Conservation (phyloP, 192 early-diverging fungal genomes). For the Paraglomus occultum region DNA sequence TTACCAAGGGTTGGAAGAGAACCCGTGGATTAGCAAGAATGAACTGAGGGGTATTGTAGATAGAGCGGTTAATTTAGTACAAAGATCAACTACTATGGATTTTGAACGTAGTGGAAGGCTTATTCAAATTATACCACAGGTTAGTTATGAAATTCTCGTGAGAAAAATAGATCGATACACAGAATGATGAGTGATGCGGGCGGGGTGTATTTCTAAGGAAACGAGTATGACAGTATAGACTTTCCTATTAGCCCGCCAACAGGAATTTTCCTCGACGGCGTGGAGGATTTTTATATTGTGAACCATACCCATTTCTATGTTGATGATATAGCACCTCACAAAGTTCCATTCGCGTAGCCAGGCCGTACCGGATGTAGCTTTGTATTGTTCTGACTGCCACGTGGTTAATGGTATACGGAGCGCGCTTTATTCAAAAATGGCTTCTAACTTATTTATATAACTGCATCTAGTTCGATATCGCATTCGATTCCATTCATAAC, state of each 20-base stretch:
- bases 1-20: neutral
- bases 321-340: slow-evolving; percentile 8
- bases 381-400: slow-evolving; percentile 1
- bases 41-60: neutral
- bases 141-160: too few species aligned
- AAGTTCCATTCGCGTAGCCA: slow-evolving; percentile 7
- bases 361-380: slow-evolving; percentile 2
- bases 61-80: slow-evolving; percentile 6
- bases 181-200: too few species aligned
- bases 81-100: neutral
- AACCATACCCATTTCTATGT: neutral
- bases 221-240: neutral
- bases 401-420: neutral
- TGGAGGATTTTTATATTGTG: slow-evolving; percentile 7
- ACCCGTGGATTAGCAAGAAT: neutral
- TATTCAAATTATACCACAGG: neutral
- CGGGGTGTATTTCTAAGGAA: slow-evolving; percentile 5
- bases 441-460: slow-evolving; percentile 21
- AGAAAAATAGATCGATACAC: too few species aligned
- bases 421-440: neutral
- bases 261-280: neutral
- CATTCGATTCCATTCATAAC: slow-evolving; percentile 8
- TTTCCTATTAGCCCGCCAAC: slow-evolving; percentile 7
- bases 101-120: neutral
- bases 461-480: slow-evolving; percentile 6